phyloP scores from a whole-genome alignment of 2,329 filamentous ascomycete species.

The Aphanocladium album region DNA sequence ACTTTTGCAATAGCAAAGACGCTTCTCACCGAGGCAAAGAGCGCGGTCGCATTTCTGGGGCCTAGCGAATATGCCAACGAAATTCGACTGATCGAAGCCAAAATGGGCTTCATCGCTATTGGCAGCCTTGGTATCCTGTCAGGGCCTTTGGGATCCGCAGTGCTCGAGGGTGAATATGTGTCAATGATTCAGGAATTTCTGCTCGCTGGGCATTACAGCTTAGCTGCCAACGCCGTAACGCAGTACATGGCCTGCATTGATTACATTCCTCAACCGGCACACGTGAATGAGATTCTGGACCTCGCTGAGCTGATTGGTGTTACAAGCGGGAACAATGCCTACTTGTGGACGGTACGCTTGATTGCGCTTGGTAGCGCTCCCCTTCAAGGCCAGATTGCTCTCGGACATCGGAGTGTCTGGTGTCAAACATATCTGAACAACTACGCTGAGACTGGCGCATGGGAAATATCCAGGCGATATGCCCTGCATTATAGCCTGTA shows the following conservation, averaged over 20 bases:
- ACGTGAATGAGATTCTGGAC: background rate
- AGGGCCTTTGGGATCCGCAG: background rate
- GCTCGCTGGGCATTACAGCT: background rate
- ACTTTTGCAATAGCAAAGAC: background rate
- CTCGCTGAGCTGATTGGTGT: background rate
- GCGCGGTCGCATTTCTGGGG: background rate
- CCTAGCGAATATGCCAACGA: background rate
- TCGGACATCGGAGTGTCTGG: background rate
- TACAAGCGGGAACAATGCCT: background rate
- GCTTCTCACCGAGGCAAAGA: background rate
- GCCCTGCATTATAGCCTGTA: constrained; percentile 4
- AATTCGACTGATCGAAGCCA: background rate
- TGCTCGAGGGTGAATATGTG: constrained; percentile 1
- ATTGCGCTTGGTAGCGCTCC: background rate
- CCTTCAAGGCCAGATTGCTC: constrained; percentile 41
- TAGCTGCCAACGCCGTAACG: background rate
- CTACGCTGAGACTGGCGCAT: background rate
- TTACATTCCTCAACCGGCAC: background rate
- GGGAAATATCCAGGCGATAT: background rate
- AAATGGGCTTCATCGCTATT: background rate
- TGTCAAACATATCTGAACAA: background rate
- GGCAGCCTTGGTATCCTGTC: background rate
- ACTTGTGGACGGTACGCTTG: constrained; percentile 4
- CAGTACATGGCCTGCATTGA: constrained; percentile 3
- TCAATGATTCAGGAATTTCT: background rate